phyloP scores from a whole-genome alignment of 768 basidiomycete species.

The Psilocybe sp. region DNA sequence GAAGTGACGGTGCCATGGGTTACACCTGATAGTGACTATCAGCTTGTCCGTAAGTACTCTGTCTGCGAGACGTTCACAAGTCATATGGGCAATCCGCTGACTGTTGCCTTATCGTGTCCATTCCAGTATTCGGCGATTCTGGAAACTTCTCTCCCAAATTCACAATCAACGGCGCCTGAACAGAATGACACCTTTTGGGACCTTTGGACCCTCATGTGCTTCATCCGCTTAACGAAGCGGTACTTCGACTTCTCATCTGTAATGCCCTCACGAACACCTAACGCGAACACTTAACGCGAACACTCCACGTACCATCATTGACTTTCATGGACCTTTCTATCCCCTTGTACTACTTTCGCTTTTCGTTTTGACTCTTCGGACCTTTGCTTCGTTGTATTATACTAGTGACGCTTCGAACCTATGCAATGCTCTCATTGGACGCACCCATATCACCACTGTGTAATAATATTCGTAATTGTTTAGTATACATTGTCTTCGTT shows the following conservation, averaged over 20 bases:
- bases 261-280: background rate
- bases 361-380: background rate
- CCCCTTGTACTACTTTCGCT: too few relatives aligned
- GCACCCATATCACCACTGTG: too few relatives aligned
- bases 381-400: background rate
- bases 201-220: background rate
- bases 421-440: too few relatives aligned
- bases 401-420: background rate
- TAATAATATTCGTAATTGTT: too few relatives aligned
- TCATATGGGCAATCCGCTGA: background rate
- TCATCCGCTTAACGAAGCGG: background rate
- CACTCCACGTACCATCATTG: background rate
- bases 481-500: too few relatives aligned
- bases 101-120: background rate
- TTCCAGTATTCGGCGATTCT: constrained; percentile 50
- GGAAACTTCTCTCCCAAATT: constrained; percentile 36
- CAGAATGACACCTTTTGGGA: constrained; percentile 5
- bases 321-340: too few relatives aligned
- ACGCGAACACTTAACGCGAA: background rate
- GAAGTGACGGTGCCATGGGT: constrained; percentile 34
- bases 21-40: constrained; percentile 30
- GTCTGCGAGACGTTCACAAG: background rate
- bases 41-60: constrained; percentile 35
- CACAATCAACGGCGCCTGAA: constrained; percentile 20
- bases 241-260: background rate